Conservation (phyloP, 768 basidiomycete genomes). For the Auricularia auricula-judae region DNA sequence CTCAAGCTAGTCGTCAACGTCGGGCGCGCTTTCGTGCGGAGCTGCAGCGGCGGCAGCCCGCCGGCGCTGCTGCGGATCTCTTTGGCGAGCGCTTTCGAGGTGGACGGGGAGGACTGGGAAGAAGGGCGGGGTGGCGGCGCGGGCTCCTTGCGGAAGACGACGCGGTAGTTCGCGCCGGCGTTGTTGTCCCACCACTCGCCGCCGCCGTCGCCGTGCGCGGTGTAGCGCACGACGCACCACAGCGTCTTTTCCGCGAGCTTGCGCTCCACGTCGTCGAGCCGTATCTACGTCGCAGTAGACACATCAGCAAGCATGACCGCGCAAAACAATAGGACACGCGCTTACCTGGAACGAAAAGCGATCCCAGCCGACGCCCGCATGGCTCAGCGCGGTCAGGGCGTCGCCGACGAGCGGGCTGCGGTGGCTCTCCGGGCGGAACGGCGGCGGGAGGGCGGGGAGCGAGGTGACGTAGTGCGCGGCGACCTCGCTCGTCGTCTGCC, state of each 20-base stretch:
- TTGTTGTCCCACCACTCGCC: slow-evolving; percentile 94
- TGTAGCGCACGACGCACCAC: slow-evolving; percentile 64
- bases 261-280: slow-evolving; percentile 63
- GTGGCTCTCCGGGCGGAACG: slow-evolving; percentile 11
- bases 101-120: not conserved
- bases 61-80: not conserved
- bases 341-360: slow-evolving; percentile 62
- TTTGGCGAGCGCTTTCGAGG: not conserved
- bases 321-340: not conserved
- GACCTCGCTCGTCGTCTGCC: slow-evolving; percentile 95
- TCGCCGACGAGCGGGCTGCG: not conserved
- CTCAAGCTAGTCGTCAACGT: not conserved
- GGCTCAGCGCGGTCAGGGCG: not conserved
- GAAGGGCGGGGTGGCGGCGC: not conserved
- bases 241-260: slow-evolving; percentile 76
- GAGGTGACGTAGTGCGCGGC: slow-evolving; percentile 57
- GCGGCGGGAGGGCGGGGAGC: slow-evolving; percentile 16
- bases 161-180: slow-evolving; percentile 61
- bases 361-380: slow-evolving; percentile 31
- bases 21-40: not conserved
- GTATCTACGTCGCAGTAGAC: slow-evolving; percentile 6
- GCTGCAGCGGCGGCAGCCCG: not conserved
- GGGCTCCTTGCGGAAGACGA: slow-evolving; percentile 41
- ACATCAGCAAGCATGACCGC: not conserved
- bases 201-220: slow-evolving; percentile 39